Evolutionary conservation across 306 rosid species (phyloP).

Genomic region (Herpetospermum pedunculosum): DNA sequence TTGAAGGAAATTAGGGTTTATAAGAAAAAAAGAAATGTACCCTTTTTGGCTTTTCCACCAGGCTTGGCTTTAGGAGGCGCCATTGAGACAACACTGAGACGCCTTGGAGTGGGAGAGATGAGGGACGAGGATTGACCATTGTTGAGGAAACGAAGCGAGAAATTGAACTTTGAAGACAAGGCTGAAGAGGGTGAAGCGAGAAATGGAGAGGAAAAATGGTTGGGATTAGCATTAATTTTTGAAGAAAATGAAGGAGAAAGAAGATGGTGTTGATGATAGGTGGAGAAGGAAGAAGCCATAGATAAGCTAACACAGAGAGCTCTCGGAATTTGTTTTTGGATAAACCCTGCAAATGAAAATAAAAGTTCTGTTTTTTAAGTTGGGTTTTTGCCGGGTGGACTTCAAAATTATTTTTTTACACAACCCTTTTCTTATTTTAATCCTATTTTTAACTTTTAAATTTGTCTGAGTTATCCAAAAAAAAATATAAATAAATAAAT

Average conservation of each 20-base stretch:
- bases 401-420: neutral
- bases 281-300: conserved; percentile 51
- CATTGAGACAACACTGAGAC: conserved; percentile 62
- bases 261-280: conserved; percentile 2
- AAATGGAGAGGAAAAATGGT: conserved; percentile 31
- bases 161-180: conserved; percentile 28
- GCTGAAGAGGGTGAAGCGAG: conserved; percentile 24
- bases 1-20: neutral
- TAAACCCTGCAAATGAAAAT: conserved; percentile 8
- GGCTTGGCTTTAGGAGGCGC: conserved; percentile 96
- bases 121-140: conserved; percentile 11
- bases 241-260: conserved; percentile 15
- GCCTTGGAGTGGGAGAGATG: conserved; percentile 21
- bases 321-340: conserved; percentile 8
- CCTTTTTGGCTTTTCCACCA: conserved; percentile 82
- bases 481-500: too few relatives aligned
- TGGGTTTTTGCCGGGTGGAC: neutral
- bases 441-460: too few relatives aligned
- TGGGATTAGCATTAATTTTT: neutral
- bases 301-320: conserved; percentile 9
- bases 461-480: too few relatives aligned
- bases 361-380: neutral
- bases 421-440: neutral
- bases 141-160: conserved; percentile 12
- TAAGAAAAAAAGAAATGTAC: conserved; percentile 15